A percentile compares a stretch with the other conserved stretches of the same genome.
Evolutionary conservation across 768 basidiomycete genomes (phyloP).

Genomic region (Rhodotorula taiwanensis): DNA sequence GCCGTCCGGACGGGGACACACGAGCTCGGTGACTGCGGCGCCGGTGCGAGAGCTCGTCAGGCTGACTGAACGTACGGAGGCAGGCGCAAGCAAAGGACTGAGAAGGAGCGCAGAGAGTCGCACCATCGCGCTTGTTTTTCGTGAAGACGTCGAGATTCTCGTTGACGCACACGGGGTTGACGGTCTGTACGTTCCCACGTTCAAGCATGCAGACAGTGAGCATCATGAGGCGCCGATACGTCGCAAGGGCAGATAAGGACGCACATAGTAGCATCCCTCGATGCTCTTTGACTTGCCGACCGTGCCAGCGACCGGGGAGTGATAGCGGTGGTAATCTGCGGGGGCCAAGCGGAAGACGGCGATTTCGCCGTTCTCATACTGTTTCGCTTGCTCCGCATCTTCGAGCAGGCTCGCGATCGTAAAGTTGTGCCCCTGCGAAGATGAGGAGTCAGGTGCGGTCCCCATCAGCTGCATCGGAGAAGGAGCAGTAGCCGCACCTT

Average conservation of each 20-base stretch:
- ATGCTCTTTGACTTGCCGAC: slow-evolving; percentile 77
- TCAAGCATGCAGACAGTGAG: no score
- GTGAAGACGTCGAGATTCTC: slow-evolving; percentile 38
- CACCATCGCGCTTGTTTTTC: slow-evolving; percentile 23
- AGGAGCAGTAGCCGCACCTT: slow-evolving; percentile 11
- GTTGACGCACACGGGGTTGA: slow-evolving; percentile 47
- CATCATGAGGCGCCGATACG: background rate
- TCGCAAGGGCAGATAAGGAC: background rate
- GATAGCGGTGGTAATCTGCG: slow-evolving; percentile 86
- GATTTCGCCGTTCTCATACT: slow-evolving; percentile 44
- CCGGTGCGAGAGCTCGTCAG: background rate
- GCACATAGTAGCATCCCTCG: slow-evolving; percentile 64
- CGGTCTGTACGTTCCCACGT: no score
- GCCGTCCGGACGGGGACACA: background rate
- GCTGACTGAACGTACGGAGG: no score
- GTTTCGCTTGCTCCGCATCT: slow-evolving; percentile 47
- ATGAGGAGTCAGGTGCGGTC: background rate
- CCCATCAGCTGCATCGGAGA: no score
- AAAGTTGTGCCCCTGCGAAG: slow-evolving; percentile 62
- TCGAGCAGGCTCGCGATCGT: slow-evolving; percentile 57
- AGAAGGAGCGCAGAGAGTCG: background rate
- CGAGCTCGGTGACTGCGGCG: slow-evolving; percentile 20
- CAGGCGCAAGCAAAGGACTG: background rate
- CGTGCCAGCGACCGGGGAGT: slow-evolving; percentile 62
- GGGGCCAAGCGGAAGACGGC: slow-evolving; percentile 74